These are phyloP conservation scores for Pterula multifida DNA, from an alignment of 1,284 basidiomycete genomes.

Conservation along the genomic window DNA sequence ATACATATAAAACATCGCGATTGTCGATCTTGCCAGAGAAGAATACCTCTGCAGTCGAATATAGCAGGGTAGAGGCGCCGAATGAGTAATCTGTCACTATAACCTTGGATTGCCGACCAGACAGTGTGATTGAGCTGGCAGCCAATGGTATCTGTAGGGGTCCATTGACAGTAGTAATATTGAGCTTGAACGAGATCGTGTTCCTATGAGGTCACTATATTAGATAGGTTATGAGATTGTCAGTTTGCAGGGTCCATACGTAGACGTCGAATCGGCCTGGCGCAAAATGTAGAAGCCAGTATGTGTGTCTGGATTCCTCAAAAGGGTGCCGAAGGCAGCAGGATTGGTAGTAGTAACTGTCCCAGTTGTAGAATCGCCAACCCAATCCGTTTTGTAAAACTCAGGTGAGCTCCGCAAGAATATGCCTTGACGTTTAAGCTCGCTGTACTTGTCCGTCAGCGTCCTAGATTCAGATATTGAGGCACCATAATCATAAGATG, in stretches of 20 bases:
- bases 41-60: constrained; percentile 57
- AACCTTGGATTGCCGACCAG: constrained; percentile 59
- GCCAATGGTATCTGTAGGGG: constrained; percentile 29
- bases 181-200: constrained; percentile 43
- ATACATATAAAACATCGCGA: constrained; percentile 59
- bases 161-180: constrained; percentile 34
- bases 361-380: constrained; percentile 47
- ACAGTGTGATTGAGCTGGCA: constrained; percentile 42
- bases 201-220: constrained; percentile 30
- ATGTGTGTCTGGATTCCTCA: constrained; percentile 53
- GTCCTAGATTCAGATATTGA: constrained; percentile 47
- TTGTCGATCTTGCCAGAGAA: constrained; percentile 56
- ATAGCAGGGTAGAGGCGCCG: constrained; percentile 36
- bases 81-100: constrained; percentile 58
- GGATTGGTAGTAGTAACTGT: constrained; percentile 35
- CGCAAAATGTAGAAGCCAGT: constrained; percentile 62
- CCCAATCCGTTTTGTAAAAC: constrained; percentile 66
- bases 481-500: background rate
- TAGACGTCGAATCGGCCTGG: constrained; percentile 53
- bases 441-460: constrained; percentile 55
- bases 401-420: constrained; percentile 66
- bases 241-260: constrained; percentile 27
- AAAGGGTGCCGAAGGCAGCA: constrained; percentile 45
- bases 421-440: constrained; percentile 62
- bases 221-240: background rate